Conservation (phyloP, 169 alveolate genomes). For the Plasmodium sp. region DNA sequence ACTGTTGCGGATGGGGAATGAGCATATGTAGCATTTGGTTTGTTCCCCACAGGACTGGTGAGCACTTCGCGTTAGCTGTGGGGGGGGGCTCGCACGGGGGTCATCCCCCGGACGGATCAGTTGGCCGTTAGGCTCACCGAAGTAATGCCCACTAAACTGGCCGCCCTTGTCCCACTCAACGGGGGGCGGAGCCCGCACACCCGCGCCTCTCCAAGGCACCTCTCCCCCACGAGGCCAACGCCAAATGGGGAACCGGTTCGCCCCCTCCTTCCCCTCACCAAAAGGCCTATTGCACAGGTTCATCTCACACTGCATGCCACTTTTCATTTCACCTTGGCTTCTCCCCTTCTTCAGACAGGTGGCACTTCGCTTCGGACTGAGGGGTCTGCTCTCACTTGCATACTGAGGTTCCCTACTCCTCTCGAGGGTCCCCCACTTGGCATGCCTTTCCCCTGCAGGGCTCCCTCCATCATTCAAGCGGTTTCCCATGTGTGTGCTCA, state of each 20-base stretch:
- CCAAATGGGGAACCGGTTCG: not conserved
- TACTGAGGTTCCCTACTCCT: not conserved
- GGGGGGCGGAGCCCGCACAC: not conserved
- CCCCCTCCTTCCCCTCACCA: not conserved
- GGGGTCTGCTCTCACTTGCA: not conserved
- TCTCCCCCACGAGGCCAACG: not conserved
- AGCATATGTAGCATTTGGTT: constrained; percentile 17
- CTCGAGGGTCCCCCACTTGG: not conserved
- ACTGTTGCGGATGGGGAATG: constrained; percentile 4
- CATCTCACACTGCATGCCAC: not conserved
- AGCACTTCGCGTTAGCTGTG: not conserved
- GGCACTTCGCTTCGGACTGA: not conserved
- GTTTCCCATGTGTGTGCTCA: not conserved
- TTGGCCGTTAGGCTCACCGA: not conserved
- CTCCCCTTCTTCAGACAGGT: not conserved
- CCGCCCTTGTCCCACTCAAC: not conserved
- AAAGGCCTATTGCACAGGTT: not conserved
- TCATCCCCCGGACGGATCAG: not conserved
- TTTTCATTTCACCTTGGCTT: not conserved
- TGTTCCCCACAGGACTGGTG: not conserved
- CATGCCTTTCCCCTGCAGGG: not conserved
- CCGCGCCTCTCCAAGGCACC: not conserved
- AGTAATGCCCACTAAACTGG: not conserved
- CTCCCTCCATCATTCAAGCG: not conserved
- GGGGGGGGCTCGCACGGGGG: not conserved